Evolutionary conservation across 441 rosid genomes (phyloP), one percentile per base, ranked within the genome.

Genomic region (Erysimum cheiri): DNA sequence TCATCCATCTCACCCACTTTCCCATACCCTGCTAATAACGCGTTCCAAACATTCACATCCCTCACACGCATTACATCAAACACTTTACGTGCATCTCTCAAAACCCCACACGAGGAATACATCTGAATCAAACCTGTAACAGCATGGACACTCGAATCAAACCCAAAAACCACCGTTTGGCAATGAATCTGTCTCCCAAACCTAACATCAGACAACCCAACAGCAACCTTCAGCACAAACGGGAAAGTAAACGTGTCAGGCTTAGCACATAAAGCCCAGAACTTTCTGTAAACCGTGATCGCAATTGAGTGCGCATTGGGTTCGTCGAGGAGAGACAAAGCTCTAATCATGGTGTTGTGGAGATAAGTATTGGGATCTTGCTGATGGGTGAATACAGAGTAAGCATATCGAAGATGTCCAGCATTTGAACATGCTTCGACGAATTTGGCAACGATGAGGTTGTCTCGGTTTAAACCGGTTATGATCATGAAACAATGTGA

Each of bases 221-320:
- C 48, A 56, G 70, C 82, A 22, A 88, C 85, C 73, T 83, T 86
- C 57, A 86, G 56, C 43, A 43, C 84, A 67, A 82, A 84, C 36
- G 93, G 92, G 71, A 84, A 80, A 3, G 93, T 82, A 67, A 89
- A 87, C 24, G 87, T 59, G 60, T 91, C 91, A 2, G 92, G 90
- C 24, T 81, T 80, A 71, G 81, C 69, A 15, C 86, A 77, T 0
- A 71, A 72, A 32, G 52, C 28, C 59, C 76, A 84, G 10, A 92
- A 79, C 64, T 67, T 69, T 59, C 78, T 83, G 76, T 64, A 89
- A 75, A 88, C 74, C 13, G 31, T 15, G 66, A 92, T 54, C 4
- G 95, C 85, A 1, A 1, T 6, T 24, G 70, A 4, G 5, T 52
- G 28, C 3, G 70, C 67, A 8, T 55, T 49, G 14, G 78, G 72